phyloP scores from a whole-genome alignment of 352 stramenopile species.

The Pythium aquatile region DNA sequence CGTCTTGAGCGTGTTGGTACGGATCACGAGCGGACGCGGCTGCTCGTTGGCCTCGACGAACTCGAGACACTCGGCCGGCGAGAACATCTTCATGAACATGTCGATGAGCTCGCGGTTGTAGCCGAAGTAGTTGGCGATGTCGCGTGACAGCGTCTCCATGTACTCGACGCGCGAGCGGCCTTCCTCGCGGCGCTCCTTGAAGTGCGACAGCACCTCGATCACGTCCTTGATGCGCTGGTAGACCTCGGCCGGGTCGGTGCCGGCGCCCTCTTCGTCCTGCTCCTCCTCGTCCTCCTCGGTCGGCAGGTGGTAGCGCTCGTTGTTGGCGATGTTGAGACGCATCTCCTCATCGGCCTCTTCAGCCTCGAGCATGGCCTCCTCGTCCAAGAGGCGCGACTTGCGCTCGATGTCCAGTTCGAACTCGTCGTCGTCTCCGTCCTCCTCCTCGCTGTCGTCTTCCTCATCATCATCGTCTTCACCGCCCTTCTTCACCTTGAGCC shows the following conservation, averaged over 20 bases:
- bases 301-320: slow-evolving; percentile 79
- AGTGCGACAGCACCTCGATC: slow-evolving; percentile 93
- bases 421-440: slow-evolving; percentile 44
- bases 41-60: slow-evolving; percentile 99
- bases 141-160: slow-evolving; percentile 89
- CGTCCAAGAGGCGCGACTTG: slow-evolving; percentile 79
- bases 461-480: slow-evolving; percentile 48
- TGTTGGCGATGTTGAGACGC: slow-evolving; percentile 84
- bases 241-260: slow-evolving; percentile 78
- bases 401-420: slow-evolving; percentile 86
- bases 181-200: slow-evolving; percentile 93
- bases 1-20: slow-evolving; percentile 99
- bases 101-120: slow-evolving; percentile 99
- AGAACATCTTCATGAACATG: slow-evolving; percentile 97
- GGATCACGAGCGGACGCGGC: slow-evolving; percentile 96
- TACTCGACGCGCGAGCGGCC: slow-evolving; percentile 94
- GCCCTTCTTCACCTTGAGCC: slow-evolving; percentile 77
- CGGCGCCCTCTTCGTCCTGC: slow-evolving; percentile 49
- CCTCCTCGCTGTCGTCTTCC: slow-evolving; percentile 42
- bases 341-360: slow-evolving; percentile 83
- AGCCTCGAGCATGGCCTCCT: slow-evolving; percentile 66
- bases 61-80: slow-evolving; percentile 96
- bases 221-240: slow-evolving; percentile 95
- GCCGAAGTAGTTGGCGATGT: slow-evolving; percentile 97
- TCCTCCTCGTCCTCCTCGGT: slow-evolving; percentile 77